Percentiles rank a stretch among this genome's conserved stretches.
Conservation (phyloP, 176 grass and related monocot species). For the Ensete ventricosum region DNA sequence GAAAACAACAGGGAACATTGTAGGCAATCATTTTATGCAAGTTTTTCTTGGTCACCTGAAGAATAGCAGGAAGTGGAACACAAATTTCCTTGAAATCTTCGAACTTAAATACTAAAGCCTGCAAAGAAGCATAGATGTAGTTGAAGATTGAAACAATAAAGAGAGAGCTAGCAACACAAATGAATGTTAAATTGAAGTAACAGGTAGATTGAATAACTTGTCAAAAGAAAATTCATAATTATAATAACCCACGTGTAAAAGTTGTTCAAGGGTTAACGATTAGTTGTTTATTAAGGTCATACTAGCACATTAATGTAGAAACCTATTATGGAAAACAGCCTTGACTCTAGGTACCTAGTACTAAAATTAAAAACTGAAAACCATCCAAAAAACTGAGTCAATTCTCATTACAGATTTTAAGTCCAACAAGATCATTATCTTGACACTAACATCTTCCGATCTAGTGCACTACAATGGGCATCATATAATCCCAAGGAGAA, state of each 20-base stretch:
- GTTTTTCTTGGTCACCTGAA: slow-evolving; percentile 49
- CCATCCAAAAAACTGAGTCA: not conserved
- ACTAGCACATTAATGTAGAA: not conserved
- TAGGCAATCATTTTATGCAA: not conserved
- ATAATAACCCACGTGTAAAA: not conserved
- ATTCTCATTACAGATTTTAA: not conserved
- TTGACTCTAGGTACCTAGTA: not conserved
- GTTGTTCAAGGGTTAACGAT: not conserved
- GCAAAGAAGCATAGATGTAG: slow-evolving; percentile 24
- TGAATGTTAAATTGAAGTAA: not conserved
- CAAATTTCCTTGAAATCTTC: slow-evolving; percentile 69
- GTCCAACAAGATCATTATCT: not conserved
- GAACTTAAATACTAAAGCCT: slow-evolving; percentile 82
- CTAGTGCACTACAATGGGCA: not conserved
- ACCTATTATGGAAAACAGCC: not conserved
- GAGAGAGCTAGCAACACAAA: not conserved
- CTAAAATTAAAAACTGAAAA: not conserved
- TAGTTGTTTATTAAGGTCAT: not conserved
- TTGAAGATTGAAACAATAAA: not conserved
- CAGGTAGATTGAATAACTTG: not conserved
- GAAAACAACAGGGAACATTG: not conserved
- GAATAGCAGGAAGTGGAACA: slow-evolving; percentile 82
- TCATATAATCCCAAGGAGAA: not conserved
- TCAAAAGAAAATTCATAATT: not conserved
- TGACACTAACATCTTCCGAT: too few species aligned